Percentiles rank a stretch among this genome's conserved stretches.
Evolutionary conservation across 345 rosid species (phyloP).

Genomic region (Streptanthus diversifolius): DNA sequence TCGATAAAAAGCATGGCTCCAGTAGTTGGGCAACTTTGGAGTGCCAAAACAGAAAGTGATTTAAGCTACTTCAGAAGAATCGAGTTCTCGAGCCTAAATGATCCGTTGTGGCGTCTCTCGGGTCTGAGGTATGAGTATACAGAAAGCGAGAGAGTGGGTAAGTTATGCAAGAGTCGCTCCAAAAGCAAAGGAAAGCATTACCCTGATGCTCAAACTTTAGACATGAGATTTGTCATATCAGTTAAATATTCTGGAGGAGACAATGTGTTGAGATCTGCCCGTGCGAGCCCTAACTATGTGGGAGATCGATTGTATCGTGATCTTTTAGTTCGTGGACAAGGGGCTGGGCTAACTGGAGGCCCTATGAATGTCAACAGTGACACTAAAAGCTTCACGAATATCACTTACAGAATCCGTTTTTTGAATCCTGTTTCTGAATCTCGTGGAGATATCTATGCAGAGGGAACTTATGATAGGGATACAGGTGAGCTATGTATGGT

Average conservation of each 20-base stretch:
- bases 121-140: slow-evolving; percentile 60
- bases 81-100: slow-evolving; percentile 41
- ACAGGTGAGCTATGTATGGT: slow-evolving; percentile 79
- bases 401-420: slow-evolving; percentile 62
- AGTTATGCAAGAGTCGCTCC: slow-evolving; percentile 38
- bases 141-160: slow-evolving; percentile 38
- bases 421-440: slow-evolving; percentile 24
- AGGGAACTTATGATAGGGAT: slow-evolving; percentile 63
- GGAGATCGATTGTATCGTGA: slow-evolving; percentile 41
- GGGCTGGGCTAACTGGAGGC: slow-evolving; percentile 7
- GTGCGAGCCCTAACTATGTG: slow-evolving; percentile 61
- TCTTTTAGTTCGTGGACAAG: slow-evolving; percentile 6
- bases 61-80: slow-evolving; percentile 45
- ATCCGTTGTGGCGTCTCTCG: slow-evolving; percentile 31
- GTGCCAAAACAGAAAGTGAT: slow-evolving; percentile 45
- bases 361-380: slow-evolving; percentile 25
- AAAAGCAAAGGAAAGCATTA: slow-evolving; percentile 48
- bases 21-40: slow-evolving; percentile 60
- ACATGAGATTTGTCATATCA: slow-evolving; percentile 64
- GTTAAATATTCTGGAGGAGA: slow-evolving; percentile 45
- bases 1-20: slow-evolving; percentile 45
- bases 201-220: slow-evolving; percentile 52
- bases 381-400: slow-evolving; percentile 44
- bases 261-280: slow-evolving; percentile 40
- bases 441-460: slow-evolving; percentile 55